Evolutionary conservation across 345 rosid genomes (phyloP), one percentile per base, ranked within the genome.

Genomic region (Eucalyptus virginea): DNA sequence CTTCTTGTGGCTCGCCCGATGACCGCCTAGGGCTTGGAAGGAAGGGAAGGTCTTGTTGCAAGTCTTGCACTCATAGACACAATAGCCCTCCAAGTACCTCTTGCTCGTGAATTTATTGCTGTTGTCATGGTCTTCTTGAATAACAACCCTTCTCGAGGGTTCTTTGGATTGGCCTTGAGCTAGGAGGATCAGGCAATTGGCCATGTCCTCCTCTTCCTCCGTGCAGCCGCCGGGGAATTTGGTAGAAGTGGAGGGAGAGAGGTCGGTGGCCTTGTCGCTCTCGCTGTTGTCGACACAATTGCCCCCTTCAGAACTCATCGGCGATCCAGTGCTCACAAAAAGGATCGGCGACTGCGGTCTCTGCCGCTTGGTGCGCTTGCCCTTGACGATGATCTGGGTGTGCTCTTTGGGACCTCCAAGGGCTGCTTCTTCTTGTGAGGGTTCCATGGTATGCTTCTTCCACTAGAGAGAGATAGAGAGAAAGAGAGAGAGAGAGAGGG

Each of bases 21-120:
- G 99, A 30, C 99, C 99, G 1, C 99, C 99, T 30, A 98, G 94
- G 34, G 99, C 99, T 92, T 98, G 99, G 81, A 98, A 98, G 7
- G 99, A 98, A 5, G 98, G 97, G 87, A 98, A 98, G 1, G 96
- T 95, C 69, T 96, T 91, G 92, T 93, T 94, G 90, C 99, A 98
- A 16, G 99, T 98, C 92, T 93, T 97, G 95, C 99, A 98, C 92
- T 95, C 96, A 72, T 97, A 98, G 34, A 98, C 98, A 85, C 93
- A 95, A 92, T 95, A 95, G 6, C 99, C 99, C 92, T 97, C 97
- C 62, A 97, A 87, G 93, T 95, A 96, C 87, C 90, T 93, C 88
- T 96, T 93, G 87, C 97, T 96, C 18, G 72, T 94, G 92, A 95
- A 95, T 94, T 93, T 95, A 88, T 90, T 87, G 15, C 6, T 32